Conservation (phyloP, 2,329 filamentous ascomycete species). For the Aspergillus novoparasiticus region DNA sequence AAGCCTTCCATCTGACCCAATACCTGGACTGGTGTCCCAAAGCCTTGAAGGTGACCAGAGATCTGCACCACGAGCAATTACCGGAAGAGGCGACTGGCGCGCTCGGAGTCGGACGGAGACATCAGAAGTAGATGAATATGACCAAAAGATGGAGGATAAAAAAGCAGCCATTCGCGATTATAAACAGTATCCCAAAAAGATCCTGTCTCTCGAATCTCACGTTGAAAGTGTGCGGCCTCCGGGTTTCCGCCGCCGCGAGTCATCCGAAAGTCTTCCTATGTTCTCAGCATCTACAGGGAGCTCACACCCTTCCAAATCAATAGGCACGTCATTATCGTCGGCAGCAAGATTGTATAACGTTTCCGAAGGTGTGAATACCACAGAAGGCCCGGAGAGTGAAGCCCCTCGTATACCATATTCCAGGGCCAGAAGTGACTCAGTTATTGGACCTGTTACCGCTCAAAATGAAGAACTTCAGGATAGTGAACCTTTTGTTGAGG, state of each 20-base stretch:
- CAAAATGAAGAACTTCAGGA: slow-evolving; percentile 23
- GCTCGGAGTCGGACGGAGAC: slow-evolving; percentile 27
- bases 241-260: slow-evolving; percentile 55
- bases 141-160: slow-evolving; percentile 45
- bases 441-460: slow-evolving; percentile 16
- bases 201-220: slow-evolving; percentile 52
- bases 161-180: slow-evolving; percentile 51
- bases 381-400: slow-evolving; percentile 22
- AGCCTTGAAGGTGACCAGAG: slow-evolving; percentile 36
- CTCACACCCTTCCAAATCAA: slow-evolving; percentile 56
- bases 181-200: slow-evolving; percentile 52
- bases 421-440: slow-evolving; percentile 12
- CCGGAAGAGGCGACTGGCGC: slow-evolving; percentile 42
- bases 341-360: slow-evolving; percentile 29
- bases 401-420: slow-evolving; percentile 3
- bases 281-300: slow-evolving; percentile 64
- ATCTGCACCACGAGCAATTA: slow-evolving; percentile 45
- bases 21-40: slow-evolving; percentile 24
- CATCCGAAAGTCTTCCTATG: slow-evolving; percentile 64
- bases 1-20: slow-evolving; percentile 26
- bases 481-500: slow-evolving; percentile 30
- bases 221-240: slow-evolving; percentile 33
- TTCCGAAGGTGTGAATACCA: slow-evolving; percentile 22
- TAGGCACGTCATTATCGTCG: slow-evolving; percentile 53
- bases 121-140: slow-evolving; percentile 41